Conservation (phyloP, 225 moss, liverwort and hornwort genomes). For the Anthoceros angustus region DNA sequence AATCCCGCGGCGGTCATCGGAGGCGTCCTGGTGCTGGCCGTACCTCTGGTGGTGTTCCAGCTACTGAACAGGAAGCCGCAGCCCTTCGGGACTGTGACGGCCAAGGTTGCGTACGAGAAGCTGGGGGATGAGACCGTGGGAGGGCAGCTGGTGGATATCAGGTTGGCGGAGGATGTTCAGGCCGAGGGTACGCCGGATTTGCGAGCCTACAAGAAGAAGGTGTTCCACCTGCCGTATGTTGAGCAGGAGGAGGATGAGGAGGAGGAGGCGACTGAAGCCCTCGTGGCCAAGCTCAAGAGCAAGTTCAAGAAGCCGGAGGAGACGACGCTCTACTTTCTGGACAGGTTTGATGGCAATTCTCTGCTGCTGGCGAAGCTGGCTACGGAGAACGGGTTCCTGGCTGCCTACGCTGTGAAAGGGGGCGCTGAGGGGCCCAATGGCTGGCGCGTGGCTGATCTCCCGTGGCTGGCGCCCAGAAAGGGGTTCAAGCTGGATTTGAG, state of each 20-base stretch:
- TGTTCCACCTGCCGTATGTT: constrained; percentile 31
- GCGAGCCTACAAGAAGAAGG: constrained; percentile 40
- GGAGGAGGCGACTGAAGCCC: background rate
- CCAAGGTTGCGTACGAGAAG: constrained; percentile 33
- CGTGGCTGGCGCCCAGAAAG: constrained; percentile 46
- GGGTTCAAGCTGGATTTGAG: constrained; percentile 42
- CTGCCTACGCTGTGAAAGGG: constrained; percentile 57
- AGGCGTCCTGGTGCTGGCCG: constrained; percentile 27
- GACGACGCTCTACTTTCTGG: constrained; percentile 52
- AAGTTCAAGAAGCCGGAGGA: constrained; percentile 34
- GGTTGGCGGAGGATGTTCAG: constrained; percentile 30
- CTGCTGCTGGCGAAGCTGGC: constrained; percentile 45
- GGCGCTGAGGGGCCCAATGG: constrained; percentile 59
- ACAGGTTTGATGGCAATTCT: constrained; percentile 66
- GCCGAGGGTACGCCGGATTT: constrained; percentile 53
- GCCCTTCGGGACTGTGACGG: constrained; percentile 35
- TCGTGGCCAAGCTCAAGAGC: constrained; percentile 4
- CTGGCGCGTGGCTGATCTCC: constrained; percentile 59
- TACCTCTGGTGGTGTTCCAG: constrained; percentile 31
- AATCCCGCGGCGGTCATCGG: constrained; percentile 45
- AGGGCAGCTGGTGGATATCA: constrained; percentile 44
- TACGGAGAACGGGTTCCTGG: constrained; percentile 52
- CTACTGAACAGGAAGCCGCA: constrained; percentile 18
- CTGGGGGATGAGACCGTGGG: constrained; percentile 24
- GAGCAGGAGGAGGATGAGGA: constrained; percentile 14